phyloP scores from a whole-genome alignment of 2,329 filamentous ascomycete species.

The Lecanosticta acicola region DNA sequence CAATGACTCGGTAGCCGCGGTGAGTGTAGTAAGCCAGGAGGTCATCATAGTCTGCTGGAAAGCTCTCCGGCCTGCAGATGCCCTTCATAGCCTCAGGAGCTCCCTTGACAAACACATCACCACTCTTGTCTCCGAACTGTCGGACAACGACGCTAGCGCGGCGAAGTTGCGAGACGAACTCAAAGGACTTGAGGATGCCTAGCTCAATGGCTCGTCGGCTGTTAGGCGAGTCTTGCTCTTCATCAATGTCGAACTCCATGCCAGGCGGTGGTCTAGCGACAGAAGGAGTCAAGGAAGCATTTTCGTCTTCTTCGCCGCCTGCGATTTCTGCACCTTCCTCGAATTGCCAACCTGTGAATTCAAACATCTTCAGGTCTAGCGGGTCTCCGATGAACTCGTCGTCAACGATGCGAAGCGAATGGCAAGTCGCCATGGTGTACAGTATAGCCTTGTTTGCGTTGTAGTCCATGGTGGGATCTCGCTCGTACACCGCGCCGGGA shows the following conservation, averaged over 20 bases:
- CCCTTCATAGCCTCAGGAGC: conserved; percentile 95
- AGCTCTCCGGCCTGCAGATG: conserved; percentile 78
- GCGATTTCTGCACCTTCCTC: conserved; percentile 72
- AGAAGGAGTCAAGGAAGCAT: conserved; percentile 73
- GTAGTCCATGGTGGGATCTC: conserved; percentile 56
- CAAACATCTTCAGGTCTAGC: conserved; percentile 96
- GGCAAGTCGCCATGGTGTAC: conserved; percentile 95
- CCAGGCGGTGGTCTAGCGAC: conserved; percentile 72
- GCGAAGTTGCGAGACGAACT: conserved; percentile 88
- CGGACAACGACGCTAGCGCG: conserved; percentile 89
- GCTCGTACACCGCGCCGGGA: conserved; percentile 49
- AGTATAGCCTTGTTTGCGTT: conserved; percentile 64
- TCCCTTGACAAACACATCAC: conserved; percentile 88
- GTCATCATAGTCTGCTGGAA: conserved; percentile 86
- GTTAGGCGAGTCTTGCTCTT: conserved; percentile 40
- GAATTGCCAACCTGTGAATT: conserved; percentile 88
- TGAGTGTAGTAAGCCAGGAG: conserved; percentile 87
- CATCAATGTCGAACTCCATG: conserved; percentile 53
- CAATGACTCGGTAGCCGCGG: conserved; percentile 92
- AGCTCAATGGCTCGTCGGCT: conserved; percentile 64
- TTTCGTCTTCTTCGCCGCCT: conserved; percentile 67
- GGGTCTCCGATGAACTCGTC: conserved; percentile 88
- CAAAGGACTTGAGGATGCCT: conserved; percentile 84
- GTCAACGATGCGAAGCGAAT: conserved; percentile 82
- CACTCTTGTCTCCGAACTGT: conserved; percentile 77